These are phyloP conservation scores for Sporothrix brunneoviolacea DNA, from an alignment of 2,329 filamentous ascomycete genomes.

Conservation along the genomic window DNA sequence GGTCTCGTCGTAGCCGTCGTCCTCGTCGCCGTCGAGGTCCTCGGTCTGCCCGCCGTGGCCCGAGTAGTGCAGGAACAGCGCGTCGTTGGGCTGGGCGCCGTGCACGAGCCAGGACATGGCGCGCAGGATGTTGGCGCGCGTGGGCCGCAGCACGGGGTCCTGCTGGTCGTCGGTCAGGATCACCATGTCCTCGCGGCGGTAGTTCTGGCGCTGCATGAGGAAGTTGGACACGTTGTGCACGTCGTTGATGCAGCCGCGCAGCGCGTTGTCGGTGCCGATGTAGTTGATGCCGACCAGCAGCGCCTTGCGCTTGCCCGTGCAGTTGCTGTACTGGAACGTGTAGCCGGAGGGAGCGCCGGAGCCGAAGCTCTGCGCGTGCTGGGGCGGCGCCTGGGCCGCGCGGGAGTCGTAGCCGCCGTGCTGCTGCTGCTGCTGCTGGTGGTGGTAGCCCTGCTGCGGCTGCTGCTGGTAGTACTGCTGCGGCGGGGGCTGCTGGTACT, in stretches of 20 bases:
- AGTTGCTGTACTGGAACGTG: conserved; percentile 70
- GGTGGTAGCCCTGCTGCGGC: conserved; percentile 12
- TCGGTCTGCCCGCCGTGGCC: conserved; percentile 71
- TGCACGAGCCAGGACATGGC: conserved; percentile 72
- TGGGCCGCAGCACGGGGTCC: conserved; percentile 63
- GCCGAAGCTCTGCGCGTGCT: conserved; percentile 51
- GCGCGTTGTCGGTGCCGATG: conserved; percentile 63
- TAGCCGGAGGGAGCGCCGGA: conserved; percentile 63
- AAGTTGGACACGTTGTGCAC: conserved; percentile 70
- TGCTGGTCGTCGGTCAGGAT: conserved; percentile 69
- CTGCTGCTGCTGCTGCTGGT: conserved; percentile 11
- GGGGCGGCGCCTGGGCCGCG: conserved; percentile 39
- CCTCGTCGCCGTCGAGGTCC: conserved; percentile 68
- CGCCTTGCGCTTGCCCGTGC: conserved; percentile 65
- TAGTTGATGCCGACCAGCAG: conserved; percentile 78
- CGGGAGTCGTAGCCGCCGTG: conserved; percentile 2
- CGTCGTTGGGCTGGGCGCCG: conserved; percentile 65
- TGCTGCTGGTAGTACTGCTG: conserved; percentile 10
- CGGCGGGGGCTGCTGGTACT: conserved; percentile 8
- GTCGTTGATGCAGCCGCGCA: conserved; percentile 75
- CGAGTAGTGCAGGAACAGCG: conserved; percentile 72
- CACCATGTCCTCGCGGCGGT: conserved; percentile 75
- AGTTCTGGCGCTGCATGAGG: conserved; percentile 60
- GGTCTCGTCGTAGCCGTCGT: conserved; percentile 70
- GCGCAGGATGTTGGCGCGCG: conserved; percentile 66